Percentiles rank a stretch among this genome's conserved stretches.
These are phyloP conservation scores for Myxozyma neotropica DNA, from an alignment of 805 yeast species.

Conservation along the genomic window DNA sequence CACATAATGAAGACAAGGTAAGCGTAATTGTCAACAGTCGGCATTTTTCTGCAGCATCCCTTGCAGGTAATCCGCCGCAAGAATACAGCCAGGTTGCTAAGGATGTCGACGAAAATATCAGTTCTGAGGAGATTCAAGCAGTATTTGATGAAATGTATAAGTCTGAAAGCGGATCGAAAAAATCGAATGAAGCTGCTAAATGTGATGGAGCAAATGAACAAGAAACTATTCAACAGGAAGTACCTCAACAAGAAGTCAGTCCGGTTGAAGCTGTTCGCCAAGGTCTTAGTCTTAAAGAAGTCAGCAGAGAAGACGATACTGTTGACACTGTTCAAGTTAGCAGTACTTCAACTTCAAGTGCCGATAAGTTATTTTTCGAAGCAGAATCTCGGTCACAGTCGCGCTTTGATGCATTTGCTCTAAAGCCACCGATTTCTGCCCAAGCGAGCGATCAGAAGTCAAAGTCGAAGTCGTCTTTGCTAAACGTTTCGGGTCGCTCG, in stretches of 20 bases:
- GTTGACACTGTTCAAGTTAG: too few species aligned
- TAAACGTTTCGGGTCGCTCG: too few species aligned
- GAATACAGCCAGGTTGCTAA: not conserved
- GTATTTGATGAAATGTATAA: not conserved
- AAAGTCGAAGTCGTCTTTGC: too few species aligned
- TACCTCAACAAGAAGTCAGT: not conserved
- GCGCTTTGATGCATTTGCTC: not conserved
- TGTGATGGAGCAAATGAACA: not conserved
- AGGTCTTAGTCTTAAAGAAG: too few species aligned
- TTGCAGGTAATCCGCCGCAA: not conserved
- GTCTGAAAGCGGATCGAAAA: not conserved
- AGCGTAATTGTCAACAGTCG: not conserved
- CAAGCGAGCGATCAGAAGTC: too few species aligned
- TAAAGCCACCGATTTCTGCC: not conserved
- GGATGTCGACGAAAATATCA: not conserved
- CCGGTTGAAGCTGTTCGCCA: not conserved
- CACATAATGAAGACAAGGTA: not conserved
- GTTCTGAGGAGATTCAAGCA: not conserved
- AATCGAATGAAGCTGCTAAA: not conserved
- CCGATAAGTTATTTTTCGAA: too few species aligned
- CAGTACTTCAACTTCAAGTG: too few species aligned
- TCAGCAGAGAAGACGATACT: too few species aligned
- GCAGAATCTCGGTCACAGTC: too few species aligned
- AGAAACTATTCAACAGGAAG: not conserved
- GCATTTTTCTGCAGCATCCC: slow-evolving; percentile 1